Conservation (phyloP, 768 basidiomycete species). For the Xerocomus spinulosus region DNA sequence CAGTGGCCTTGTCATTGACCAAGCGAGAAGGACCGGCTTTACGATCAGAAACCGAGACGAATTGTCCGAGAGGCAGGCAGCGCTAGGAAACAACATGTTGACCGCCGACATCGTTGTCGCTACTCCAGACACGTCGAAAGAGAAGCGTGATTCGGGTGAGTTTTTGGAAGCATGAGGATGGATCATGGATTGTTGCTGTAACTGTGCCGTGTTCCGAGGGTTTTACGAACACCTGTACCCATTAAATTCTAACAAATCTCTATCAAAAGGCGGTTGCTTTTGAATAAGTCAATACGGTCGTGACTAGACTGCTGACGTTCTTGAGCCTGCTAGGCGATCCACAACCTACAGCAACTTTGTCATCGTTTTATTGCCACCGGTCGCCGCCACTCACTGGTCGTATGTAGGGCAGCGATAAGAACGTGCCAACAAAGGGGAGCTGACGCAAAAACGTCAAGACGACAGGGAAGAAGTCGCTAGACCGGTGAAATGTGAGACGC, state of each 20-base stretch:
- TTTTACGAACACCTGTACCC: slow-evolving; percentile 5
- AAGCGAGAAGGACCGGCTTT: slow-evolving; percentile 47
- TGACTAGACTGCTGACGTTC: slow-evolving; percentile 63
- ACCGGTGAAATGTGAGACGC: slow-evolving; percentile 2
- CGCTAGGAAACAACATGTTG: background rate
- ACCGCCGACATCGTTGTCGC: background rate
- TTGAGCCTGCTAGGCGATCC: slow-evolving; percentile 76
- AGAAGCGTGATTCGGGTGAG: slow-evolving; percentile 13
- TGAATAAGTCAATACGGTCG: background rate
- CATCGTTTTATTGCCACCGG: background rate
- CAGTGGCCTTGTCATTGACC: slow-evolving; percentile 52
- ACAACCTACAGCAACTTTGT: slow-evolving; percentile 47
- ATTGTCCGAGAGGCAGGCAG: slow-evolving; percentile 21
- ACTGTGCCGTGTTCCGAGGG: background rate
- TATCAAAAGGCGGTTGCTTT: slow-evolving; percentile 9
- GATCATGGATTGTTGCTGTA: background rate
- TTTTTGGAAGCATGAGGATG: slow-evolving; percentile 13
- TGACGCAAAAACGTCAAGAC: slow-evolving; percentile 95
- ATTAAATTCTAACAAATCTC: slow-evolving; percentile 15
- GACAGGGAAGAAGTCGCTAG: slow-evolving; percentile 98
- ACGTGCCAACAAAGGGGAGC: slow-evolving; percentile 84
- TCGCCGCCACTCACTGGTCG: slow-evolving; percentile 52
- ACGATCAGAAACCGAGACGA: slow-evolving; percentile 47
- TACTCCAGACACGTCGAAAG: slow-evolving; percentile 3
- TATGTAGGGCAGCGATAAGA: slow-evolving; percentile 85